Base-by-base conservation (phyloP, 805 yeast species). In the Pichia thaimueangensis region DNA sequence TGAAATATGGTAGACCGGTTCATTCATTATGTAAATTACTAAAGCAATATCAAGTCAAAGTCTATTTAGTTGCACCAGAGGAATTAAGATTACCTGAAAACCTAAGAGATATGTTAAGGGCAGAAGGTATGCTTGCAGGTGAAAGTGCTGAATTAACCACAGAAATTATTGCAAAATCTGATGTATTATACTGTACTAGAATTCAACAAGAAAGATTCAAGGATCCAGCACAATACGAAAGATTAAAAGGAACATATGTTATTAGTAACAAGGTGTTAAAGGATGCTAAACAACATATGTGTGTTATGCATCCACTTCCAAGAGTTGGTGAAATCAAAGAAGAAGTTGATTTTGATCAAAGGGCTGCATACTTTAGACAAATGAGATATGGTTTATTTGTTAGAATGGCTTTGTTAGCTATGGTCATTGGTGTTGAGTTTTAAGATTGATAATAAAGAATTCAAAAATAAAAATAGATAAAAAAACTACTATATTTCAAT, bases 281-380 rank as follows among this genome's bases (percentile, higher is more conserved):
- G 24, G 80, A 84, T 64, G 97, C 98, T 56, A 93, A 94, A 71
- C 88, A 87, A 64, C 96, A 93, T 69, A 93, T 93, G 97, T 87
- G 96, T 65, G 84, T 93, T 51, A 83, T 93, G 95, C 99, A 93
- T 65, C 99, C 99, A 63, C 78, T 93, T 57, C 99, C 99, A 63
- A 85, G 99, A 68, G 89, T 87, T 52, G 83, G 80, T 58, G 99
- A 93, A 70, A 91, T 93, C 56, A 85, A 85, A 59, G 97, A 89
- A 69, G 98, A 93, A 71, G 97, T 93, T 58, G 99, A 93, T 65
- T 93, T 91, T 61, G 99, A 93, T 68, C 97, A 91, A 67, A 85
- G 99, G 67, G 97, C 98, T 52, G 97, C 98, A 46, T 93, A 93
- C 73, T 93, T 93, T 76, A 85, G 99, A 78, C 97, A 93, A 74